Conservation (phyloP, 306 rosid species). For the Casuarina cunninghamiana region DNA sequence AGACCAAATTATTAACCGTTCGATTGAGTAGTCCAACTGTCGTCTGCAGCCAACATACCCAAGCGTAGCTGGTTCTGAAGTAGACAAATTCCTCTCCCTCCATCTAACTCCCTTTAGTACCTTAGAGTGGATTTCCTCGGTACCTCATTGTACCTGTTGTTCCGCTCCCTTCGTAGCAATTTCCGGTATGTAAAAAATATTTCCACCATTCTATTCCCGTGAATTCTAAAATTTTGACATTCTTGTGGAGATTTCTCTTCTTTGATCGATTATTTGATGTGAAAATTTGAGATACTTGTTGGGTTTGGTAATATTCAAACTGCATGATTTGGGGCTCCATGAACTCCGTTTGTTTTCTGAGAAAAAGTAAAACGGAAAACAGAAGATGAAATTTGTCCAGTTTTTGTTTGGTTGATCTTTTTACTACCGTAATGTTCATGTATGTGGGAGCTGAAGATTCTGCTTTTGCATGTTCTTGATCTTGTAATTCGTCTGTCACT, state of each 20-base stretch:
- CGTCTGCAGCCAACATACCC: neutral
- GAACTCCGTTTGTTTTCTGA: slow-evolving; percentile 14
- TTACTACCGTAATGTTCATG: neutral
- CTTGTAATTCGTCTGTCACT: neutral
- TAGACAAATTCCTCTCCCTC: neutral
- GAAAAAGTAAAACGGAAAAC: neutral
- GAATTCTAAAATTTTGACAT: neutral
- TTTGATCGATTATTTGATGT: neutral
- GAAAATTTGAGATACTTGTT: neutral
- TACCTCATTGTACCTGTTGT: neutral
- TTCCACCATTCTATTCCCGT: neutral
- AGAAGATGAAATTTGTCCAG: neutral
- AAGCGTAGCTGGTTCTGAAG: neutral
- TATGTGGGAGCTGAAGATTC: neutral
- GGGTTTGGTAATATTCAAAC: neutral
- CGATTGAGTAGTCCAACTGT: neutral
- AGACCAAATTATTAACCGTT: neutral
- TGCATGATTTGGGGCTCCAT: neutral
- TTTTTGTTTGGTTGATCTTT: neutral
- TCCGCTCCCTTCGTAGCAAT: slow-evolving; percentile 8
- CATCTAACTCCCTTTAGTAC: neutral
- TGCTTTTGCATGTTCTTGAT: neutral
- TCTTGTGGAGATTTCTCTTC: neutral
- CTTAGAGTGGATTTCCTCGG: neutral
- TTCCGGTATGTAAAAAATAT: slow-evolving; percentile 1